These are phyloP conservation scores for Citrullus colocynthis DNA, from an alignment of 306 rosid genomes.

Conservation along the genomic window DNA sequence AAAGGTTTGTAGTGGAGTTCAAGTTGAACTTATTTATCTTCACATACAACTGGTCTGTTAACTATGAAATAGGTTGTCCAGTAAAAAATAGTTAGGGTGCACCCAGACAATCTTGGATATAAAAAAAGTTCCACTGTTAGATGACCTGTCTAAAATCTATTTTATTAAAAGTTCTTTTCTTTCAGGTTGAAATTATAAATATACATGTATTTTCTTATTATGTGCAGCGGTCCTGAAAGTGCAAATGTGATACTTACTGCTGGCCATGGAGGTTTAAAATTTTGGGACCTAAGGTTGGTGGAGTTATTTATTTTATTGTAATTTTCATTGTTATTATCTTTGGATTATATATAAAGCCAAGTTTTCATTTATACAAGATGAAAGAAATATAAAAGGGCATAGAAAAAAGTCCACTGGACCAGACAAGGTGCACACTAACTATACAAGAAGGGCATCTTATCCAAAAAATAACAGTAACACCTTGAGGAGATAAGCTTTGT, in stretches of 20 bases:
- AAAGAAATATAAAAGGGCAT: background rate
- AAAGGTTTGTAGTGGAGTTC: slow-evolving; percentile 42
- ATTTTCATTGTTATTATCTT: background rate
- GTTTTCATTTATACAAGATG: background rate
- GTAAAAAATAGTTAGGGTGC: background rate
- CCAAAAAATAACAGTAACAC: background rate
- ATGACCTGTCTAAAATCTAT: background rate
- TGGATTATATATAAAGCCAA: background rate
- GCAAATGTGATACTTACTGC: slow-evolving; percentile 66
- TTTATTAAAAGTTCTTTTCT: background rate
- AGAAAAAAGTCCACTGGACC: background rate
- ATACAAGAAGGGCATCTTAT: background rate
- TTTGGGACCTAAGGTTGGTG: slow-evolving; percentile 87
- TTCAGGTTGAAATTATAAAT: background rate
- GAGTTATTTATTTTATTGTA: background rate
- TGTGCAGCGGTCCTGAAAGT: slow-evolving; percentile 51
- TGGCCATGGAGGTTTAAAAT: slow-evolving; percentile 82
- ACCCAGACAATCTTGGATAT: background rate
- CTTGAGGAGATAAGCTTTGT: background rate
- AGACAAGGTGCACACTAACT: background rate
- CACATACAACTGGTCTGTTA: background rate
- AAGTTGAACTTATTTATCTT: background rate
- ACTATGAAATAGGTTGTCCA: background rate
- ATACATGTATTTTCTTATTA: background rate
- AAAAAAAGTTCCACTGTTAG: background rate